Conservation (phyloP, 495 filamentous ascomycete genomes). For the Glutinoglossum americanum region DNA sequence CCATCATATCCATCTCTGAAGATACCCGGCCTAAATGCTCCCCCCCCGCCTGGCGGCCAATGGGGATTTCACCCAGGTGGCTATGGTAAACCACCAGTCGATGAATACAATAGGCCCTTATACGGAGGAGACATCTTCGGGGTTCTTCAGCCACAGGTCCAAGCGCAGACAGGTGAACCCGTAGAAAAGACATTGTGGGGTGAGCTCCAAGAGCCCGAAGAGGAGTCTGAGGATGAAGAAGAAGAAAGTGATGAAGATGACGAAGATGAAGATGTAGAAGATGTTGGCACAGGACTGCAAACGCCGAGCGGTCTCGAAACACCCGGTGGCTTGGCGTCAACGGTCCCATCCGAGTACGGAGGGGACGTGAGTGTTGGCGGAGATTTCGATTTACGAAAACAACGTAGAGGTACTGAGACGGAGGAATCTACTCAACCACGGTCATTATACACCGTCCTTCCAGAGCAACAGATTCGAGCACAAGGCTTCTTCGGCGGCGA, state of each 20-base stretch:
- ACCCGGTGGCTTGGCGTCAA: constrained; percentile 57
- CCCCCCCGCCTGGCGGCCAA: constrained; percentile 71
- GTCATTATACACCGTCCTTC: constrained; percentile 71
- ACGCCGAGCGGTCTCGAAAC: constrained; percentile 65
- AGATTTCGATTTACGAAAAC: constrained; percentile 82
- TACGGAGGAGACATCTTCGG: constrained; percentile 93
- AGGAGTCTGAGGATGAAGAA: constrained; percentile 27
- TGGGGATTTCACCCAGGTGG: constrained; percentile 95
- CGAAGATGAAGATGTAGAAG: constrained; percentile 12
- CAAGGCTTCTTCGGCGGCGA: constrained; percentile 95
- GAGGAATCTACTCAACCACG: constrained; percentile 57
- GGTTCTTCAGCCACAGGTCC: constrained; percentile 43
- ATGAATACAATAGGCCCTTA: constrained; percentile 72
- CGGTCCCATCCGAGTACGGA: constrained; percentile 55
- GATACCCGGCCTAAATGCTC: constrained; percentile 88
- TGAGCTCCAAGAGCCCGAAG: constrained; percentile 68
- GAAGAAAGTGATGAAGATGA: constrained; percentile 7
- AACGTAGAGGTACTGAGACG: constrained; percentile 66
- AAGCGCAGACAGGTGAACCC: constrained; percentile 45
- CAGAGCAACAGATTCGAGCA: constrained; percentile 60
- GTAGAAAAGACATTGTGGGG: constrained; percentile 85
- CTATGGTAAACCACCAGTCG: constrained; percentile 86
- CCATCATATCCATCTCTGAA: constrained; percentile 84
- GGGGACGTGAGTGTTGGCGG: constrained; percentile 53
- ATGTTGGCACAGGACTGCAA: constrained; percentile 40